A percentile compares a stretch with the other conserved stretches of the same genome.
Evolutionary conservation across 768 basidiomycete genomes (phyloP).

Genomic region (Mycena vitilis): DNA sequence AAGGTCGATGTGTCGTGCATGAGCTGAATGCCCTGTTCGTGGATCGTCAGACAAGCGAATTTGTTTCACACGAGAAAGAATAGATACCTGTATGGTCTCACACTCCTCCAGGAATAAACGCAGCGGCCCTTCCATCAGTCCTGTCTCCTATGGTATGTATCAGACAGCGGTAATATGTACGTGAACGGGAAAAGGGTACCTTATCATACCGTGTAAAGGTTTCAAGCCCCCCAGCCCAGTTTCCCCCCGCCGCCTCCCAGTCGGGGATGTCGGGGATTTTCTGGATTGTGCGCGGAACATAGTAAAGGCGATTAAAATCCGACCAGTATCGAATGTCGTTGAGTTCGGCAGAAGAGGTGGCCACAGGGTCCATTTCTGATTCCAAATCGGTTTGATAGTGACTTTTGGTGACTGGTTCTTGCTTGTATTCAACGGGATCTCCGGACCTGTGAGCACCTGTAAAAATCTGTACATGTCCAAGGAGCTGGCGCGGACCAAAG

Average conservation of each 20-base stretch:
- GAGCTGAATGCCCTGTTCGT: conserved; percentile 73
- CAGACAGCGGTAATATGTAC: background rate
- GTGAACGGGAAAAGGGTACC: conserved; percentile 47
- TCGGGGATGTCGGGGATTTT: conserved; percentile 68
- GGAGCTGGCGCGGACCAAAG: conserved; percentile 29
- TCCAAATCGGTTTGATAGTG: conserved; percentile 62
- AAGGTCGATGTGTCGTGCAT: conserved; percentile 71
- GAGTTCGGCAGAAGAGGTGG: conserved; percentile 26
- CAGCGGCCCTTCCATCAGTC: conserved; percentile 76
- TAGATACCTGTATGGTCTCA: conserved; percentile 79
- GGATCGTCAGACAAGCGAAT: background rate
- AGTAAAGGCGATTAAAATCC: conserved; percentile 73
- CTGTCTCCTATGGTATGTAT: conserved; percentile 57
- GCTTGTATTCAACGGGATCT: conserved; percentile 59
- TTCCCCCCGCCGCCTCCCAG: conserved; percentile 63
- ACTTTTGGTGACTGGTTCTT: conserved; percentile 64
- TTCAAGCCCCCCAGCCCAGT: conserved; percentile 68
- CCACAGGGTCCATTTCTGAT: conserved; percentile 34
- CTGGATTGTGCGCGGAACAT: conserved; percentile 74
- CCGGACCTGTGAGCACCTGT: conserved; percentile 27
- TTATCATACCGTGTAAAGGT: conserved; percentile 65
- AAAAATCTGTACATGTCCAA: conserved; percentile 23
- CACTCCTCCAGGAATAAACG: conserved; percentile 81
- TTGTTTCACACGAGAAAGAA: background rate
- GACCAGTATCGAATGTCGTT: conserved; percentile 71